Base-by-base conservation (phyloP, 1,284 basidiomycete genomes). In the Trichosporon asahii region DNA sequence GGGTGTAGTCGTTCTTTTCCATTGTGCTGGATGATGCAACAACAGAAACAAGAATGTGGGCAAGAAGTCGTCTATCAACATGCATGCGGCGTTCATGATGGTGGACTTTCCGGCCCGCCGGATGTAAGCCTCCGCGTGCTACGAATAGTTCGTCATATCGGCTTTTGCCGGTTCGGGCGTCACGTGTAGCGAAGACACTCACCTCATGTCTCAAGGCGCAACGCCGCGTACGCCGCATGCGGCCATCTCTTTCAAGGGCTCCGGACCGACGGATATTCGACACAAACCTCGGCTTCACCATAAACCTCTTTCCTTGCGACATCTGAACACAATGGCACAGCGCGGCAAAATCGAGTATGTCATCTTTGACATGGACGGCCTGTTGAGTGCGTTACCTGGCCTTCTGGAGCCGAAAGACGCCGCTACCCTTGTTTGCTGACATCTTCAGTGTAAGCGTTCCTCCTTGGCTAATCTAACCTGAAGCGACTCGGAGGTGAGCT, bases 301-400 rank as follows among this genome's bases (percentile, higher is more conserved):
- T 33, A 33, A 8, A 6, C 11, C 49, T 9, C 49, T 53, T 11
- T 9, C 49, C 49, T 53, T 25, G 49, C 49, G 23, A 61, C 29
- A 55, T 9, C 14, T 44, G 49, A n/a, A 61, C 35, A 61, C 35
- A 7, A 66, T 35, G 57, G 37, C 49, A n/a, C 66, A 55, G 31
- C 72, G 73, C 64, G 75, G 73, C 44, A 71, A 78, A 57, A 78
- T 80, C 35, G 82, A 81, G 61, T 84, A 84, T 79, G 78, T 73
- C 75, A 81, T 84, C 71, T 84, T 84, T 70, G 83, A 84, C 73
- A 83, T 84, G 81, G 83, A 83, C 70, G 81, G 83, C 53, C 75
- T 83, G 29, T 72, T 83, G 11, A 79, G 80, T 80, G 68, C 69
- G 66, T 57, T 66, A 2, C 11, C 8, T 31, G 35, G 14, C 46